Base-by-base conservation (phyloP, 306 rosid genomes). In the Adenanthera pavonina region DNA sequence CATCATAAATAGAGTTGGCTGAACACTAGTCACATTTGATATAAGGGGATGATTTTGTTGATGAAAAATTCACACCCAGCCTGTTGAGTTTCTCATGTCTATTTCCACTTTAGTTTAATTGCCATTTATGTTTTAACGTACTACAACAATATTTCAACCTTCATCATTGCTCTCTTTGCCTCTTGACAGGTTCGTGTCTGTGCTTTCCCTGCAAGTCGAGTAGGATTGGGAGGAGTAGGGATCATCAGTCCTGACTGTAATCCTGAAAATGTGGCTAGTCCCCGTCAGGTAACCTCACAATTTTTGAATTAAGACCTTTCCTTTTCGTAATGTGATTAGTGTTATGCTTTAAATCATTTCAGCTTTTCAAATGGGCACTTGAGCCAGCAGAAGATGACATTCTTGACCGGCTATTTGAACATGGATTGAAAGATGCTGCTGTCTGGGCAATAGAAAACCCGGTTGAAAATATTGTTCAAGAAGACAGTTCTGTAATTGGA, bases 341-440 rank as follows among this genome's bases (percentile, higher is more conserved):
- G 19, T 77, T 74, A 36, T 69, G 76, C 78, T 41, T 69, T 53
- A 67, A 77, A 83, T 47, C 19, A 15, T 86, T 80, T 57, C 89
- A 86, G 89, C 79, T 86, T 84, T 84, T 86, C 68, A 84, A 84
- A 36, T 86, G 89, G 89, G 89, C 89, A 54, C 79, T 93, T 36
- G 92, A 91, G 84, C 95, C 95, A 54, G 95, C 91, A 11, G 92
- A 87, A 76, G 91, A 91, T 76, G 36, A 72, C 75, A 64, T 89
- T 81, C 89, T 91, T 25, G 92, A 91, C 75, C 71, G 36, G 52
- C 90, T 91, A 36, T 91, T 91, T 67, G 89, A 83, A 78, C 80
- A 89, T 19, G 95, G 95, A 20, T 84, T 84, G 82, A 66, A 78
- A 81, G 95, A 91, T 74, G 95, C 92, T 16, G 85, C 81, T 19